Evolutionary conservation across 805 yeast genomes (phyloP).

Genomic region (Candida quercuum): DNA sequence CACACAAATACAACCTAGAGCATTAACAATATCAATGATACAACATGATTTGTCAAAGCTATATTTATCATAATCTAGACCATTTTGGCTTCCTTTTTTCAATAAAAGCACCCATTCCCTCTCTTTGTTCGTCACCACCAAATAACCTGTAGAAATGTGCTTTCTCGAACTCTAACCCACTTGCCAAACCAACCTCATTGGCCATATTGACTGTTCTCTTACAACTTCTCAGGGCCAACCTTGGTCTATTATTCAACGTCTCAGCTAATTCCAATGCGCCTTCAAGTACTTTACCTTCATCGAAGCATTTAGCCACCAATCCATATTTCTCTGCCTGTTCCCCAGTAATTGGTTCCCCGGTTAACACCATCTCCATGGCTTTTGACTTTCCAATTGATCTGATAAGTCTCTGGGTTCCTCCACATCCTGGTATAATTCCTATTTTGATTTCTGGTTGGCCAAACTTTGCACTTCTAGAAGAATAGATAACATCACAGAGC

Average conservation of each 20-base stretch:
- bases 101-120: constrained; percentile 48
- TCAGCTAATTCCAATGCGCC: constrained; percentile 41
- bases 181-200: constrained; percentile 29
- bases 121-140: constrained; percentile 40
- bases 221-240: constrained; percentile 39
- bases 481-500: constrained; percentile 44
- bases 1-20: no score
- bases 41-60: no score
- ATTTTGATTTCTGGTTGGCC: constrained; percentile 53
- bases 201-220: constrained; percentile 40
- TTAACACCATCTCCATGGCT: constrained; percentile 44
- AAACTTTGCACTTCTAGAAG: constrained; percentile 41
- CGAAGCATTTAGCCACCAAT: constrained; percentile 36
- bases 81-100: constrained; percentile 37
- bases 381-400: constrained; percentile 43
- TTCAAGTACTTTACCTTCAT: constrained; percentile 33
- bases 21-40: no score
- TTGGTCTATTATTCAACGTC: constrained; percentile 35
- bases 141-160: constrained; percentile 40
- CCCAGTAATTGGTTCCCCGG: constrained; percentile 41
- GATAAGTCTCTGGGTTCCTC: constrained; percentile 48
- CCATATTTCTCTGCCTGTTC: constrained; percentile 44
- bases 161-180: constrained; percentile 39
- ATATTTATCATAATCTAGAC: constrained; percentile 11
- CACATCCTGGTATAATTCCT: constrained; percentile 48